A percentile compares a stretch with the other conserved stretches of the same genome.
Conservation (phyloP, 2,329 filamentous ascomycete genomes). For the Penicillium sp. region DNA sequence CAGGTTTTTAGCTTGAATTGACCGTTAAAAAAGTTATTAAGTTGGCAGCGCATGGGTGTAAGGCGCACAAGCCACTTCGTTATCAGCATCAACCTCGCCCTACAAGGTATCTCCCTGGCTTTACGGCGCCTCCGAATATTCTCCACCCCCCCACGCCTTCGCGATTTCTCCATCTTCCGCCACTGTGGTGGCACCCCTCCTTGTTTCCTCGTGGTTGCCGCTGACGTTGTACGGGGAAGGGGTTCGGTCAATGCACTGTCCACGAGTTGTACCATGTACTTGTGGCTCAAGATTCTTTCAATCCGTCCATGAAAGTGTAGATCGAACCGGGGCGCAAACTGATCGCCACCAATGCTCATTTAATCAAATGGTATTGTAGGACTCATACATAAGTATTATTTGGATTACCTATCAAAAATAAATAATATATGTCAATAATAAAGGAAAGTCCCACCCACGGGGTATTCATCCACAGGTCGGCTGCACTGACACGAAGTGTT, state of each 20-base stretch:
- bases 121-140: slow-evolving; percentile 14
- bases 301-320: not conserved
- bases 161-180: slow-evolving; percentile 5
- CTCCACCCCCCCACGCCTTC: slow-evolving; percentile 5
- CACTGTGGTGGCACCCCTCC: not conserved
- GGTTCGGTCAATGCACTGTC: not conserved
- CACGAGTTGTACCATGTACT: not conserved
- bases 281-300: not conserved
- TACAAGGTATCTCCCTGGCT: not conserved
- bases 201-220: slow-evolving; percentile 4
- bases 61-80: not conserved
- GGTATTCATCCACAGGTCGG: not conserved
- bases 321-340: not conserved
- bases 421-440: not conserved
- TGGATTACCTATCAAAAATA: not conserved
- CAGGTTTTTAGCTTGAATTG: not conserved
- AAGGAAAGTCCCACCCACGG: not conserved
- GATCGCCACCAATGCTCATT: not conserved
- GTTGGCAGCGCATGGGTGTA: not conserved
- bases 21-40: too few species aligned
- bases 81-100: not conserved
- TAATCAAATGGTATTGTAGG: not conserved
- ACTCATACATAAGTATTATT: not conserved
- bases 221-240: slow-evolving; percentile 1
- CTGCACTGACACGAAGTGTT: not conserved